Percentiles rank a stretch among this genome's conserved stretches.
phyloP scores from a whole-genome alignment of 352 stramenopile species.

The Pythium guiyangense region DNA sequence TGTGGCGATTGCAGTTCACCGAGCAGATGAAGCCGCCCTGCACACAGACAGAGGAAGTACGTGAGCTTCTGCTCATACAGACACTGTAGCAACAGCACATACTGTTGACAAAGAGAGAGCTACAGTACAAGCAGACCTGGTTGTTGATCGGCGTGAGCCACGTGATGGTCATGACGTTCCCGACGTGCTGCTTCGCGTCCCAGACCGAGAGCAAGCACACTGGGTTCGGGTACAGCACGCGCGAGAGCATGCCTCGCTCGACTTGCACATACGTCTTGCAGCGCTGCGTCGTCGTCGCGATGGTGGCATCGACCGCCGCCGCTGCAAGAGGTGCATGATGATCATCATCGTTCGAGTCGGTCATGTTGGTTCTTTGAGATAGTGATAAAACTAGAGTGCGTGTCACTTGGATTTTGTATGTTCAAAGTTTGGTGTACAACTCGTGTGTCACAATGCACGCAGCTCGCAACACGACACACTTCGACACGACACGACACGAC shows the following conservation, averaged over 20 bases:
- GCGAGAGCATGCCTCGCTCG: constrained; percentile 67
- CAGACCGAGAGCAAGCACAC: constrained; percentile 64
- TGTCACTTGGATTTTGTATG: too few species aligned
- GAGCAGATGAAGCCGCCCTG: constrained; percentile 79
- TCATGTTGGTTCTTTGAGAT: too few species aligned
- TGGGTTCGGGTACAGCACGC: constrained; percentile 79
- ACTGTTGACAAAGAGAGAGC: neutral
- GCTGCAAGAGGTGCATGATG: too few species aligned
- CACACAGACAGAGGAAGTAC: neutral
- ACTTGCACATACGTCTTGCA: constrained; percentile 34
- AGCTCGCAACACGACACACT: too few species aligned
- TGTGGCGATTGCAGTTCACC: constrained; percentile 70
- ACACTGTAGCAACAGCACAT: neutral
- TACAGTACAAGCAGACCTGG: constrained; percentile 33
- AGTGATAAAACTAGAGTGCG: too few species aligned
- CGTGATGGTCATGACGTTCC: constrained; percentile 80
- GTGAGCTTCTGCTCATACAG: neutral
- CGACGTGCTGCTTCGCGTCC: constrained; percentile 19
- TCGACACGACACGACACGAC: too few species aligned
- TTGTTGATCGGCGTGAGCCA: constrained; percentile 89
- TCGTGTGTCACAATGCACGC: too few species aligned
- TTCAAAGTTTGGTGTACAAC: too few species aligned
- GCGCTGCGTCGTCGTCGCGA: neutral
- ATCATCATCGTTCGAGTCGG: too few species aligned
- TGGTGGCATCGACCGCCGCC: too few species aligned